Evolutionary conservation across 2,329 filamentous ascomycete genomes (phyloP), one percentile per base, ranked within the genome.

Genomic region (Diaporthe ilicicola): DNA sequence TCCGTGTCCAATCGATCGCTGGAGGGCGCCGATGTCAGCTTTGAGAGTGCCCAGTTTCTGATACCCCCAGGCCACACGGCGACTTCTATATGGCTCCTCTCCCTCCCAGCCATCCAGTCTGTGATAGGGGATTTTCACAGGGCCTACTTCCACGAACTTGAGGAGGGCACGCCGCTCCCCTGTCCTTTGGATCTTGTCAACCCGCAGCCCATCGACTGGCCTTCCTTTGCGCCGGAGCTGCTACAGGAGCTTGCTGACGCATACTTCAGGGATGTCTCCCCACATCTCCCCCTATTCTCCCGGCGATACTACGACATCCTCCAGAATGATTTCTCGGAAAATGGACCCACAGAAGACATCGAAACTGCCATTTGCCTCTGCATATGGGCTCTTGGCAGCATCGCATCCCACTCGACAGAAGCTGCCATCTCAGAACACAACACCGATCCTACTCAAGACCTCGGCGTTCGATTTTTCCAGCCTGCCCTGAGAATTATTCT

Each of bases 231-330:
- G 54, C 73, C 73, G 4, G 69, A 69, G 15, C 74, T 71, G 24
- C 73, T 81, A 48, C 76, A 78, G 56, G 56, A 62, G 22, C 73
- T 81, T 32, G 74, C 76, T 51, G 72, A 74, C 9, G 78, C 72
- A 53, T 83, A 82, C 72, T 83, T 83, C 54, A 75, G 73, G 13
- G 68, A 76, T 61, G 80, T 79, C 17, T 79, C 82, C 69, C 79
- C 80, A 22, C 76, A 80, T 53, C 78, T 80, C 9, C 80, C 81
- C 7, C 76, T 82, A 22, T 81, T 82, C 46, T 76, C 78, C 10
- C 73, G 72, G 22, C 72, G 73, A 34, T 74, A 74, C 42, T 79
- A 81, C 37, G 73, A 74, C 19, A 61, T 68, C 2, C 80, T 80
- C 78, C 77, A 79, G 42, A 73, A 68, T 4, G 73, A 71, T 17